Conservation (phyloP, 78 protist species). For the Chrysochromulina parva region DNA sequence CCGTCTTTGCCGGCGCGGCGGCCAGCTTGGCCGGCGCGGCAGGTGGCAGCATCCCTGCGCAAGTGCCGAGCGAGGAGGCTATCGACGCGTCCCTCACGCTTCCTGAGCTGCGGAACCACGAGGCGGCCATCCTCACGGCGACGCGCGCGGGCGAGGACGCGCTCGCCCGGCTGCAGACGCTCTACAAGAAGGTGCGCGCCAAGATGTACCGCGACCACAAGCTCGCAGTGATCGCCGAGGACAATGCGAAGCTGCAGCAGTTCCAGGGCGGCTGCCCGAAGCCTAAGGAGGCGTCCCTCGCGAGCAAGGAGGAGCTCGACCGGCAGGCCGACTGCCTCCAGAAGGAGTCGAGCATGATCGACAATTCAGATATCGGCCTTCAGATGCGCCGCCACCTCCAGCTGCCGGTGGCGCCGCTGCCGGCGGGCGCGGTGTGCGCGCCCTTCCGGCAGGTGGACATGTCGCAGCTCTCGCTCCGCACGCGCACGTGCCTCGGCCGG, state of each 20-base stretch:
- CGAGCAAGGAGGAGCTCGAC: not conserved
- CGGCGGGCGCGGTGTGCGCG: not conserved
- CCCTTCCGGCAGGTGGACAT: not conserved
- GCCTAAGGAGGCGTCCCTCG: not conserved
- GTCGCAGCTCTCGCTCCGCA: not conserved
- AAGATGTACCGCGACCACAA: not conserved
- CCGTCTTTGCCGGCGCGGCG: too few relatives aligned
- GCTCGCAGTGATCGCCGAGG: not conserved
- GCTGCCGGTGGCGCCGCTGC: not conserved
- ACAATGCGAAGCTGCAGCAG: not conserved
- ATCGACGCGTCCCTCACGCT: too few relatives aligned
- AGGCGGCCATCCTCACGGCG: not conserved
- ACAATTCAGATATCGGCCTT: not conserved
- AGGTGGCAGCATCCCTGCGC: too few relatives aligned
- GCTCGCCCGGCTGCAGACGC: not conserved
- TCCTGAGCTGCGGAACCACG: not conserved
- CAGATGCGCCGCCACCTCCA: not conserved
- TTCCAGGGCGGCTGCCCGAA: constrained; percentile 15
- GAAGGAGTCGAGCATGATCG: not conserved
- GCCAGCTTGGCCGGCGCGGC: too few relatives aligned
- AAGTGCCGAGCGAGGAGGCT: too few relatives aligned
- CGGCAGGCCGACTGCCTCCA: not conserved
- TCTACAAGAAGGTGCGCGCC: not conserved
- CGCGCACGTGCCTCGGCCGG: not conserved
- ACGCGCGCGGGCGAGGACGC: not conserved